Conservation (phyloP, 2,329 filamentous ascomycete species). For the Pestalotiopsis sp. region DNA sequence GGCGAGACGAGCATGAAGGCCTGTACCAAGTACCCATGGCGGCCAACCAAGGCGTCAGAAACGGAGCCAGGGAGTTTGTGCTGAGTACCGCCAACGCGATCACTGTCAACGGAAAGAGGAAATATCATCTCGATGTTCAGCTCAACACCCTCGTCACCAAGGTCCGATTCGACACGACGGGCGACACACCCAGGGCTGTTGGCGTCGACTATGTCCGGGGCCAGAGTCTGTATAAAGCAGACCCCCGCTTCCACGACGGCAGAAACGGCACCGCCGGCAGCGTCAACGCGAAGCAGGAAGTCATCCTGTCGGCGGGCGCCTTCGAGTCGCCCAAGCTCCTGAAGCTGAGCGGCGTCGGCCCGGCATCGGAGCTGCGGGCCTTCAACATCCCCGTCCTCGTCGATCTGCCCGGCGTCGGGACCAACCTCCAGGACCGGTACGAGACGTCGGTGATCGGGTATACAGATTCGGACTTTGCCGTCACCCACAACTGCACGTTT, state of each 20-base stretch:
- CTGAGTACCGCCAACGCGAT: constrained; percentile 41
- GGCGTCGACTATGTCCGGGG: constrained; percentile 23
- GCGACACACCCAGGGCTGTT: constrained; percentile 15
- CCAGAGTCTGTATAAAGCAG: constrained; percentile 19
- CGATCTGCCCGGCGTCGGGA: constrained; percentile 34
- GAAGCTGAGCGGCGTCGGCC: constrained; percentile 35
- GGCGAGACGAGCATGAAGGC: constrained; percentile 37
- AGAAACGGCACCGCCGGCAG: not conserved
- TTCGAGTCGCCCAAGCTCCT: constrained; percentile 34
- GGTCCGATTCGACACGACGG: constrained; percentile 17
- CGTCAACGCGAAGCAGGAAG: constrained; percentile 22
- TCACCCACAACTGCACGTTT: constrained; percentile 5
- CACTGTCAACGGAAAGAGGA: too few relatives aligned
- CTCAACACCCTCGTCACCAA: constrained; percentile 27
- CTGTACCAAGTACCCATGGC: constrained; percentile 53
- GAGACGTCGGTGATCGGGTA: constrained; percentile 22
- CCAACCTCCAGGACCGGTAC: constrained; percentile 29
- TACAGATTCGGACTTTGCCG: constrained; percentile 2
- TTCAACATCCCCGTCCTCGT: constrained; percentile 26
- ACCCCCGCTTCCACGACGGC: constrained; percentile 12
- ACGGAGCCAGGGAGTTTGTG: constrained; percentile 50
- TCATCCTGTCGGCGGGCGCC: constrained; percentile 31
- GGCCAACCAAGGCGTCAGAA: constrained; percentile 42
- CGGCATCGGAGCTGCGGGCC: constrained; percentile 21
- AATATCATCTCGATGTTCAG: constrained; percentile 43